phyloP scores from a whole-genome alignment of 192 early-diverging fungal species.

The Rhizophagus clarus region DNA sequence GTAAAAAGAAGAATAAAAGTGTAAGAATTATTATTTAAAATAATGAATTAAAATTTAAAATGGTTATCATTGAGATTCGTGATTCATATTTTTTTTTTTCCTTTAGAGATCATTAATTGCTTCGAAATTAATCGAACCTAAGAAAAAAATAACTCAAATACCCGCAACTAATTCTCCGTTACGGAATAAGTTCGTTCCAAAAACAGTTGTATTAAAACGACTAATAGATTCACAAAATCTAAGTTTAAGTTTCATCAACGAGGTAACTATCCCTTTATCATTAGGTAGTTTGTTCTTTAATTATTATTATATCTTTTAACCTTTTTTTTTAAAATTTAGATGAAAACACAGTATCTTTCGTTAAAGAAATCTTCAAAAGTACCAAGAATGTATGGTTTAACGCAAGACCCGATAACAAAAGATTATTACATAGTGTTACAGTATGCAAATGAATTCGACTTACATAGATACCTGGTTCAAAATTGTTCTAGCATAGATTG shows the following conservation, averaged over 20 bases:
- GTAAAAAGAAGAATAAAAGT: not conserved
- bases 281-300: too few species aligned
- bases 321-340: not conserved
- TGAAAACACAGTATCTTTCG: not conserved
- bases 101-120: too few species aligned
- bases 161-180: too few species aligned
- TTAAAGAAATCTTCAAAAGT: not conserved
- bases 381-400: not conserved
- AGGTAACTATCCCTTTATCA: too few species aligned
- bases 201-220: too few species aligned
- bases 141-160: too few species aligned
- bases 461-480: not conserved
- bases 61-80: too few species aligned
- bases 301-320: not conserved
- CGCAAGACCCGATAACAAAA: constrained; percentile 2
- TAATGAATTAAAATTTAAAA: not conserved
- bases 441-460: not conserved
- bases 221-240: too few species aligned
- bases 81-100: too few species aligned
- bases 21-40: not conserved
- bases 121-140: too few species aligned
- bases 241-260: too few species aligned
- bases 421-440: not conserved
- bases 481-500: constrained; percentile 6
- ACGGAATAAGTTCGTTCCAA: too few species aligned